These are phyloP conservation scores for Trichoderma virens DNA, from an alignment of 495 filamentous ascomycete genomes.

Conservation along the genomic window DNA sequence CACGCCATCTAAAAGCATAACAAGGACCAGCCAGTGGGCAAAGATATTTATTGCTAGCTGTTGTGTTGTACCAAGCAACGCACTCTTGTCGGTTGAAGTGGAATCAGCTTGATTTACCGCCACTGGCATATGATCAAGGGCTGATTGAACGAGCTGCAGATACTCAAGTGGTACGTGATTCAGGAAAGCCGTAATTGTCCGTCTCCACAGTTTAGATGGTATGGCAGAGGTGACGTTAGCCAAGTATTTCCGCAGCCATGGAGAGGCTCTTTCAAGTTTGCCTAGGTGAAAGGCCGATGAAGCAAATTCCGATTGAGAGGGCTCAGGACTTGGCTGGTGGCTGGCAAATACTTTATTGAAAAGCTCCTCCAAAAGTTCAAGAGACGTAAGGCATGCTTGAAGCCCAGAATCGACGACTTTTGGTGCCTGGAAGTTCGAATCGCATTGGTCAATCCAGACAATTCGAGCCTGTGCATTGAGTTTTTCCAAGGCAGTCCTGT, in stretches of 20 bases:
- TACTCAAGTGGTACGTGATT: constrained; percentile 1
- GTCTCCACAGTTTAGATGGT: neutral
- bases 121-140: constrained; percentile 3
- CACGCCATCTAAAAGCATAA: constrained; percentile 5
- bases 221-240: neutral
- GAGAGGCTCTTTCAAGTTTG: neutral
- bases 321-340: neutral
- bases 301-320: neutral
- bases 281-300: neutral
- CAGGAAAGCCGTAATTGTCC: constrained; percentile 2
- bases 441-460: neutral
- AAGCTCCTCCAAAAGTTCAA: neutral
- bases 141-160: constrained; percentile 7
- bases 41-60: constrained; percentile 7
- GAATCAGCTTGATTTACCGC: neutral
- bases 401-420: constrained; percentile 9
- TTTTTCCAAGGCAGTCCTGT: neutral
- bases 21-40: constrained; percentile 9
- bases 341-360: neutral
- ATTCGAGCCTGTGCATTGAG: constrained; percentile 11
- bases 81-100: neutral
- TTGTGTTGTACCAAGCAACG: neutral
- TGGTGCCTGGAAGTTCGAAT: neutral
- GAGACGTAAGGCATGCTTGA: constrained; percentile 18
- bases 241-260: neutral